Evolutionary conservation across 306 rosid species (phyloP).

Genomic region (Quercus engelmannii): DNA sequence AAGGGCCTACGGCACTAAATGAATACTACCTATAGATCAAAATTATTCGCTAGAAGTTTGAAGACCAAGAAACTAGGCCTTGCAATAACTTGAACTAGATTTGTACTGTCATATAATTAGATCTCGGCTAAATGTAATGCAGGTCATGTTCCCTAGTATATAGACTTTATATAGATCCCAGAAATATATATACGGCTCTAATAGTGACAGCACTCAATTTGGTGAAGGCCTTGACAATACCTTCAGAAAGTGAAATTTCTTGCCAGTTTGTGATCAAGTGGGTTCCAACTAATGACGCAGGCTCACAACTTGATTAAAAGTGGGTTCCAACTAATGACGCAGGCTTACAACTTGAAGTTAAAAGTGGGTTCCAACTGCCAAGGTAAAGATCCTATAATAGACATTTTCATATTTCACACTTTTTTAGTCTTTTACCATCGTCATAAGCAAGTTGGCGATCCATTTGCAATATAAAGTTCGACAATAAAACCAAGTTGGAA

Average conservation of each 20-base stretch:
- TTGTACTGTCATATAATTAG: background rate
- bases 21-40: background rate
- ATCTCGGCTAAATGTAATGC: background rate
- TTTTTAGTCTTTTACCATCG: background rate
- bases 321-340: background rate
- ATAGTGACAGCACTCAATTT: background rate
- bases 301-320: background rate
- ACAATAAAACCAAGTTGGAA: background rate
- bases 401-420: conserved; percentile 1
- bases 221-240: background rate
- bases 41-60: background rate
- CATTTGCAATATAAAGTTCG: background rate
- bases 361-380: background rate
- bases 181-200: background rate
- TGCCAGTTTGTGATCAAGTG: too few relatives aligned
- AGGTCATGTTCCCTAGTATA: background rate
- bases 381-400: background rate
- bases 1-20: background rate
- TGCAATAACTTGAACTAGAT: background rate
- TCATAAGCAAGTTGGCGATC: background rate
- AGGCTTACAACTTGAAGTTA: background rate
- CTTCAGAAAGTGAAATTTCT: background rate
- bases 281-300: background rate
- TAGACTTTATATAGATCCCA: background rate
- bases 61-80: background rate